Evolutionary conservation across 805 yeast species (phyloP), one percentile per base, ranked within the genome.

Genomic region (Candida insectalens): DNA sequence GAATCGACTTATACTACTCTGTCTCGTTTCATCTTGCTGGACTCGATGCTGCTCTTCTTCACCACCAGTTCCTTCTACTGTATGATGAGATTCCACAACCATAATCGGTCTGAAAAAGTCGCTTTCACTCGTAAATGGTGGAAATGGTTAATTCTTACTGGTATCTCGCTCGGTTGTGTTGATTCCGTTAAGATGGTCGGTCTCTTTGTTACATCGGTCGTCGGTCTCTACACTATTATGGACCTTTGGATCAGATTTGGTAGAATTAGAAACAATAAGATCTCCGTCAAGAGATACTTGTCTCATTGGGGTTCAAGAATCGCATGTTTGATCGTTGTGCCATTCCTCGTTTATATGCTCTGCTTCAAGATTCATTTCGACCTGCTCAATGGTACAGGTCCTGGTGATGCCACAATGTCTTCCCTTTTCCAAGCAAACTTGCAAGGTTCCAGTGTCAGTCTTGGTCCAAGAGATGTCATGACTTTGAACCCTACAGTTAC

Each of bases 151-250:
- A 46, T 80, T 17, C 60, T 82, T 38, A 82, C 95, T 6, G 99
- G 99, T 44, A 61, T 85, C 34, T 65, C 75, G 30, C 75, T 92
- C 49, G 97, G 98, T 27, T 83, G 92, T 56, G 82, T 88, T 14
- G 80, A 89, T 52, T 81, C 95, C 19, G 94, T 87, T 37, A 92
- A 92, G 61, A 85, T 88, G 95, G 97, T 92, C 38, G 99, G 99
- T 48, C 68, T 89, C 36, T 84, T 92, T 49, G 84, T 84, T 40
- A 89, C 94, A 36, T 56, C 88, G 15, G 63, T 87, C 44, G 87
- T 92, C 36, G 99, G 99, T 35, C 73, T 85, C 44, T 84, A 89
- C 62, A 89, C 96, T 19, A 67, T 83, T 29, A 83, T 74, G 36
- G 96, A 92, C 50, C 65, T 92, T 49, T 92, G 96, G 95, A 67